Evolutionary conservation across 192 early-diverging fungal genomes (phyloP).

Genomic region (Coemansia reversa): DNA sequence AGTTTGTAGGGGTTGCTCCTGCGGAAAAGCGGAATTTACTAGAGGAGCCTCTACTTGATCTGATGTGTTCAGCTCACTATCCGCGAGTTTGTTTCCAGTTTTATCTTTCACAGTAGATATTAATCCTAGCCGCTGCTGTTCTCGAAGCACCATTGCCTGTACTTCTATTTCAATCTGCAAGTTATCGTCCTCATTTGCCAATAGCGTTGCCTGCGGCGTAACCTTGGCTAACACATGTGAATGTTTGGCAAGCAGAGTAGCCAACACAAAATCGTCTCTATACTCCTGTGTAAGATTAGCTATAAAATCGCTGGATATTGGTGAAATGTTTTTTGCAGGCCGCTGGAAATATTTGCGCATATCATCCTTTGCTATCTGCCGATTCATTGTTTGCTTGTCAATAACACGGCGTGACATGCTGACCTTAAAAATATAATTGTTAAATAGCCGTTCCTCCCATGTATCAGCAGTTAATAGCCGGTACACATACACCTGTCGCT

Average conservation of each 20-base stretch:
- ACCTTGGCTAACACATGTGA: conserved; percentile 8
- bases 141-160: conserved; percentile 7
- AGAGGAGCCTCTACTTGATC: too few relatives aligned
- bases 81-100: not conserved
- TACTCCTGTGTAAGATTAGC: conserved; percentile 11
- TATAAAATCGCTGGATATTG: conserved; percentile 2
- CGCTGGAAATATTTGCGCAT: conserved; percentile 57
- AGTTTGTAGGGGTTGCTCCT: too few relatives aligned
- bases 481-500: conserved; percentile 68
- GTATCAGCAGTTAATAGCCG: conserved; percentile 60
- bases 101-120: not conserved
- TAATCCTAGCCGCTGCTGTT: conserved; percentile 34
- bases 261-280: conserved; percentile 30
- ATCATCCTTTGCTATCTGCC: conserved; percentile 45
- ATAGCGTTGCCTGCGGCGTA: conserved; percentile 37
- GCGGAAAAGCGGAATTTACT: too few relatives aligned
- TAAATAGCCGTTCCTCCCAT: conserved; percentile 62
- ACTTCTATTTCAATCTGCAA: conserved; percentile 9
- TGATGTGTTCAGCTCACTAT: not conserved
- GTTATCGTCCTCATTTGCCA: conserved; percentile 40
- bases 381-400: conserved; percentile 60
- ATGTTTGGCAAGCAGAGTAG: conserved; percentile 12
- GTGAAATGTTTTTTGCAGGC: conserved; percentile 17
- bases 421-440: conserved; percentile 72
- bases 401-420: conserved; percentile 65